Base-by-base conservation (phyloP, 1,284 basidiomycete genomes). In the Trichosporon sp. region DNA sequence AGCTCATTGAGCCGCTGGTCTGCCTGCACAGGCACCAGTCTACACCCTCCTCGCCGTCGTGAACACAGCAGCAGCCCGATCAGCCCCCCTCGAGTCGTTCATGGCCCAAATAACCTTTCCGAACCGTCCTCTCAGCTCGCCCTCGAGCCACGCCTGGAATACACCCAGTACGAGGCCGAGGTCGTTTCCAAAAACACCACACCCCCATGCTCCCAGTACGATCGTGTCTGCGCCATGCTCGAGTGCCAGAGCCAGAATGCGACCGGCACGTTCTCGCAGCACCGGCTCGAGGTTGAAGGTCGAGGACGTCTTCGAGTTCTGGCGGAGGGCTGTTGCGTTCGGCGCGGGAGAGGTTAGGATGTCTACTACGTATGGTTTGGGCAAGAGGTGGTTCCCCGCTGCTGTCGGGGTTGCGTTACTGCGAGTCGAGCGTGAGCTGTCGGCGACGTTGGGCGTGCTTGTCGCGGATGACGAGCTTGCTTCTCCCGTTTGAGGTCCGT, bases 141-240 rank as follows among this genome's bases (percentile, higher is more conserved):
- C 66, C 25, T 31, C 19, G 23, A 68, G 66, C 16, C 62, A 61
- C 13, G 11, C 11, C 10, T 31, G 11, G 27, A 63, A 68, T 4
- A 61, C 25, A n/a, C 16, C 7, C 14, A 64, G 63, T 6, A 68
- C 64, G 3, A 19, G 25, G 14, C 11, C 23, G 2, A 64, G 66
- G 16, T 36, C 33, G 63, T 68, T 68, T 14, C 57, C 61, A 59
- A 68, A 68, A 49, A 68, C 66, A 23, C 66, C 66, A 21, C 63
- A 65, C 1, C 66, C 66, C 66, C 66, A 68, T 3, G 66, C 66
- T 32, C 66, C 66, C 37, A 68, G 66, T 27, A 68, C 66, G 32
- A 68, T 49, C 1, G 33, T 40, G n/a, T 19, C n/a, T 0, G 61
- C 64, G 14, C 44, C 29, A 25, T 63, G 63, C 14, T 44, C 23